Percentiles rank a stretch among this genome's conserved stretches.
These are phyloP conservation scores for Hibiscus mutabilis DNA, from an alignment of 345 rosid species.

Conservation along the genomic window DNA sequence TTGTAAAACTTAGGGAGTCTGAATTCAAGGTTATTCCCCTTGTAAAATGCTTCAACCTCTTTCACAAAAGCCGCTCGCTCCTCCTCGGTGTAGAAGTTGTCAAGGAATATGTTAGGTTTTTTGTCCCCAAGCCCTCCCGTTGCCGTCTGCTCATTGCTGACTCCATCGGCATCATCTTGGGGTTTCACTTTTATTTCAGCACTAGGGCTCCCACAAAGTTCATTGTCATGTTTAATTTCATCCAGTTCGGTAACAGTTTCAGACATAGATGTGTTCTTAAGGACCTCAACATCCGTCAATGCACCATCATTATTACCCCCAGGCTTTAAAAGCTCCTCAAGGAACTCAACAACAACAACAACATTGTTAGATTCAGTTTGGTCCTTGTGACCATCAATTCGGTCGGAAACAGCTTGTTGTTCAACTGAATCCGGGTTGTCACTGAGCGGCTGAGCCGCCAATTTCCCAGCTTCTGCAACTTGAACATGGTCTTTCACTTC, in stretches of 20 bases:
- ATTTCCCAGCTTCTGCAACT: constrained; percentile 4
- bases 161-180: constrained; percentile 13
- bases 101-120: constrained; percentile 18
- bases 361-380: background rate
- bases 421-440: background rate
- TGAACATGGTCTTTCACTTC: constrained; percentile 14
- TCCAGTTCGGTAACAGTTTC: background rate
- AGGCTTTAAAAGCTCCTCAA: constrained; percentile 1
- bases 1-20: constrained; percentile 65
- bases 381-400: background rate
- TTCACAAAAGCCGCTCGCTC: constrained; percentile 45
- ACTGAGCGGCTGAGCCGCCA: background rate
- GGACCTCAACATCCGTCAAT: background rate
- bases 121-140: constrained; percentile 16
- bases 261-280: background rate
- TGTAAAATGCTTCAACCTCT: constrained; percentile 47
- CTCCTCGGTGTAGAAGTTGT: constrained; percentile 42
- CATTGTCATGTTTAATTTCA: constrained; percentile 1
- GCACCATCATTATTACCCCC: background rate
- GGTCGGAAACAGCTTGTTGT: background rate
- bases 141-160: background rate
- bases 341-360: background rate
- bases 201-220: constrained; percentile 5
- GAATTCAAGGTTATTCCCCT: constrained; percentile 42
- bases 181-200: constrained; percentile 6